These are phyloP conservation scores for Larix kaempferi DNA, from an alignment of 75 land plant genomes.

Conservation along the genomic window DNA sequence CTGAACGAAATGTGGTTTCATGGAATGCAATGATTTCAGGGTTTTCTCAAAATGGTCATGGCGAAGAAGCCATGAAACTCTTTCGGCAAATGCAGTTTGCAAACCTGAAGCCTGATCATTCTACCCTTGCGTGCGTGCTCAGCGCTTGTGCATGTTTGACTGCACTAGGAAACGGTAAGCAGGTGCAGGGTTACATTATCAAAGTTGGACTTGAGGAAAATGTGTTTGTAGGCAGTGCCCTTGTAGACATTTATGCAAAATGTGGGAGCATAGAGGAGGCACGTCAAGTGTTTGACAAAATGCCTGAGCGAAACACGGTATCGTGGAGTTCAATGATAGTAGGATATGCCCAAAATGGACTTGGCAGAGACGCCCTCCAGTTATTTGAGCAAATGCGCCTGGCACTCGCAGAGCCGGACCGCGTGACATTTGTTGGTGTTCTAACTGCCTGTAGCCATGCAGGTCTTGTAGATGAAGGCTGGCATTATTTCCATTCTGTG, in stretches of 20 bases:
- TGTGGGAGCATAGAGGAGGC: slow-evolving; percentile 30
- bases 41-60: slow-evolving; percentile 29
- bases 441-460: slow-evolving; percentile 42
- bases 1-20: slow-evolving; percentile 20
- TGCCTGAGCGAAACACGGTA: slow-evolving; percentile 19
- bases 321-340: slow-evolving; percentile 33
- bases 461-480: slow-evolving; percentile 22
- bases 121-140: slow-evolving; percentile 24
- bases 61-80: slow-evolving; percentile 15
- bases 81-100: slow-evolving; percentile 16
- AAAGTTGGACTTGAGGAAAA: slow-evolving; percentile 11
- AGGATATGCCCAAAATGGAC: slow-evolving; percentile 31
- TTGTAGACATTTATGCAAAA: slow-evolving; percentile 29
- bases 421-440: slow-evolving; percentile 36
- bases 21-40: slow-evolving; percentile 40
- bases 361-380: slow-evolving; percentile 17
- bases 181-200: slow-evolving; percentile 15
- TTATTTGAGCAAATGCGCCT: slow-evolving; percentile 17
- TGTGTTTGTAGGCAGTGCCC: slow-evolving; percentile 27
- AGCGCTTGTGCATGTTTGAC: slow-evolving; percentile 25
- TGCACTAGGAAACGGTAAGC: slow-evolving; percentile 17
- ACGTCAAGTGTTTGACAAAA: slow-evolving; percentile 16
- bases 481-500: slow-evolving; percentile 26
- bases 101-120: slow-evolving; percentile 15
- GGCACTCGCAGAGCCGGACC: slow-evolving; percentile 14